A percentile compares a stretch with the other conserved stretches of the same genome.
Evolutionary conservation across 805 yeast species (phyloP).

Genomic region (Candida ortonii): DNA sequence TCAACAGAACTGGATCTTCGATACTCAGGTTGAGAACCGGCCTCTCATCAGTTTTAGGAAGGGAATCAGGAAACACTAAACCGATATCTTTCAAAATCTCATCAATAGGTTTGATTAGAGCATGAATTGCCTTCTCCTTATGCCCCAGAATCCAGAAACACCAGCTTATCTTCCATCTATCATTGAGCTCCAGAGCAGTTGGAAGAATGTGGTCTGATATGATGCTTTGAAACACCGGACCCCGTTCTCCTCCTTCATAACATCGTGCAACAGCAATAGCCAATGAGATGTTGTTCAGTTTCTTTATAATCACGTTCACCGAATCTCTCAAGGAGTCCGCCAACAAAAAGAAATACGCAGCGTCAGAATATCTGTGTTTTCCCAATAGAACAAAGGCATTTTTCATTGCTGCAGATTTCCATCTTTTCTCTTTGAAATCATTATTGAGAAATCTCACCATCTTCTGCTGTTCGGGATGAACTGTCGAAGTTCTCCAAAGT

Average conservation of each 20-base stretch:
- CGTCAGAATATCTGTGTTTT: constrained; percentile 81
- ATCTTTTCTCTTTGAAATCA: constrained; percentile 70
- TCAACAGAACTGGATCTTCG: constrained; percentile 80
- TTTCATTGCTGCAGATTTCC: constrained; percentile 87
- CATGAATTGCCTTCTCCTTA: constrained; percentile 53
- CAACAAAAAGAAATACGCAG: constrained; percentile 83
- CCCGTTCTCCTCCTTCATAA: constrained; percentile 58
- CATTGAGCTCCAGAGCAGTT: constrained; percentile 55
- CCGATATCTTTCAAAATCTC: constrained; percentile 30
- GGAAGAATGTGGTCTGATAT: constrained; percentile 54
- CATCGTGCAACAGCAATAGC: constrained; percentile 82
- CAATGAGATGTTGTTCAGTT: constrained; percentile 64
- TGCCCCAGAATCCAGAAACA: constrained; percentile 64
- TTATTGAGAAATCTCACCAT: constrained; percentile 74
- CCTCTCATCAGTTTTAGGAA: constrained; percentile 37
- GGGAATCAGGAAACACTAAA: constrained; percentile 28
- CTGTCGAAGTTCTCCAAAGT: constrained; percentile 75
- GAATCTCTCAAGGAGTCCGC: constrained; percentile 77
- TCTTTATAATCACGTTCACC: constrained; percentile 65
- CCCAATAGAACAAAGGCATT: constrained; percentile 90
- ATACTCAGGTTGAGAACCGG: constrained; percentile 21
- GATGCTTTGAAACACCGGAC: constrained; percentile 48
- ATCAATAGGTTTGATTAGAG: constrained; percentile 57
- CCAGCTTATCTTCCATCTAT: constrained; percentile 82
- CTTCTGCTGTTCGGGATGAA: constrained; percentile 79